Base-by-base conservation (phyloP, 352 stramenopile genomes). In the Halophytophthora polymorphica region DNA sequence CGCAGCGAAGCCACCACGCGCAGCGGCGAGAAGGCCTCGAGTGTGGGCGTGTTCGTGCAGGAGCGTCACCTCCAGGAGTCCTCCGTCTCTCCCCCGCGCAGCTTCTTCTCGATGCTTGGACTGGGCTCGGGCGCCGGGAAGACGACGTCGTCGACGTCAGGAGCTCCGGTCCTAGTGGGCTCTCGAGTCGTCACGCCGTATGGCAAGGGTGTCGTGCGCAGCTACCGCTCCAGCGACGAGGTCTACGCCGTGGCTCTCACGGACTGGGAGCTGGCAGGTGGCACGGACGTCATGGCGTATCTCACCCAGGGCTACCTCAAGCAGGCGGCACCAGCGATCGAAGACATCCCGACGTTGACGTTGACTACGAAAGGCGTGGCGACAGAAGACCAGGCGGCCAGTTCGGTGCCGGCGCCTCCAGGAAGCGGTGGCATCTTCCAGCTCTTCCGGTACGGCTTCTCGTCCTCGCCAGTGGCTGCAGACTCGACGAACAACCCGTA, bases 91-190 rank as follows among this genome's bases (percentile, higher is more conserved):
- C 74, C 81, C 2, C 73, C 81, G 34, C 64, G 78, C 46, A 81
- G 74, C 50, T 89, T 89, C 53, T 81, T 91, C 21, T 86, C 77
- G 2, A 79, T 86, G 50, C 61, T 88, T 11, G 68, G 77, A 31
- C 39, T 84, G 42, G 54, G 66, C 10, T 64, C 61, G 3, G 50
- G 60, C 2, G 66, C 63, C 8, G 48, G 50, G 5, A 70, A 59
- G 6, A 66, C 14, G 7, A 47, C 45, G 18, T 48, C 19, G 5
- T 35, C 50, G 28, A 47, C 37, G 2, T 17, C 50, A 35, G 33
- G 21, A 5, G 41, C 17, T 8, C 44, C 56, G 29, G 23, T 73
- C 22, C 23, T 64, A 1, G 49, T 73, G 37, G 74, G 73, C 15
- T 69, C 74, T 13, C 57, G 52, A 19, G 74, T 87, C 2, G 61